Base-by-base conservation (phyloP, 495 filamentous ascomycete genomes). In the Thermothielavioides terrestris region DNA sequence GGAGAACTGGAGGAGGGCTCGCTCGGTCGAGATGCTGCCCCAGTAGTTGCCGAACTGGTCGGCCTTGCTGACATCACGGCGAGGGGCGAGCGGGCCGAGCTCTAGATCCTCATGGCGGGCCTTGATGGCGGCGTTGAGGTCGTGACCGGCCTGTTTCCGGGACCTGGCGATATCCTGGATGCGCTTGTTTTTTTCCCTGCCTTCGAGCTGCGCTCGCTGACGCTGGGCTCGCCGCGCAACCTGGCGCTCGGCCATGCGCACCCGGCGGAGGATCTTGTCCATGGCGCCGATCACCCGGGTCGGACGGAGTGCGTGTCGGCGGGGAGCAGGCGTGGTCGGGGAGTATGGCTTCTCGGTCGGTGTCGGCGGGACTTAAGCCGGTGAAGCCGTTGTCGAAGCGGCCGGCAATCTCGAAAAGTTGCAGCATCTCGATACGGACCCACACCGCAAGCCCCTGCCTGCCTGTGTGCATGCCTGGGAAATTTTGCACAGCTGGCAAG, bases 251-350 rank as follows among this genome's bases (percentile, higher is more conserved):
- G 85, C 84, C 55, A 82, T 71, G 39, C 76, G 70, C 51, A 83
- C 81, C 55, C 84, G 78, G 59, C 77, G 77, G 55, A 88, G 75
- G 57, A 89, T 73, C 67, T 84, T 87, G 67, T 89, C 82, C 85
- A 90, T 90, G 54, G 55, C 72, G 44, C 26, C 36, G 40, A 39
- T 39, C 36, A 27, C 18, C 23, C 30, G 9, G 37, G 27, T 40
- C 34, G 25, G 40, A 39, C 37, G 46, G 37, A 10, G 1, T 34
- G 46, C n/a, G 21, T 18, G 28, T 36, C 22, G 32, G 47, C 20
- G 41, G 40, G 20, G 39, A 23, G 12, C 15, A 17, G 28, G 45
- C 31, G 12, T 26, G 23, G 41, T 8, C 18, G 46, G 21, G 23
- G 21, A 26, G 25, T 12, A 46, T 27, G 37, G 31, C 1, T 17